Evolutionary conservation across 2,329 filamentous ascomycete species (phyloP), one percentile per base, ranked within the genome.

Genomic region (Microascus cirrosus): DNA sequence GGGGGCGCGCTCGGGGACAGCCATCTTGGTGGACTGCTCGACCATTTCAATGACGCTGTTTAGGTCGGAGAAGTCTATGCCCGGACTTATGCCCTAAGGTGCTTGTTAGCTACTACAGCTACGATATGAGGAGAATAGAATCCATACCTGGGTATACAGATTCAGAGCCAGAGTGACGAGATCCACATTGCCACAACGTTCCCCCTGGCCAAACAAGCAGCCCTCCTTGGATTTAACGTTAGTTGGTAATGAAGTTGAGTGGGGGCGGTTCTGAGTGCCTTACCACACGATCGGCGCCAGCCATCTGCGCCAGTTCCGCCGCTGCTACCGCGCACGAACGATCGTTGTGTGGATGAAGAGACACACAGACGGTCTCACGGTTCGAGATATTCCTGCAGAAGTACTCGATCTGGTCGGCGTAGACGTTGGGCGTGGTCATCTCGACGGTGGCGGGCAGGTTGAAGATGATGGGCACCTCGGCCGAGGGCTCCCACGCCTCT

Each of bases 361-460:
- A 95, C 10, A 97, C 88, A 65, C 86, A 89, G 55, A 96, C 81
- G 75, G 91, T 94, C 66, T 96, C 87, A 56, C 92, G 80, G 71
- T 96, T 88, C 0, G 81, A 80, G 68, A 97, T 91, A 69, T 93
- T 80, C 56, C 79, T 83, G 76, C 90, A 95, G 73, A 99, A 99
- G 74, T 90, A 95, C 71, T 99, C 94, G 61, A 99, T 89, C 74
- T 95, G 88, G 68, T 99, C 94, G 55, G 94, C 94, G 70, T 94
- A 99, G 54, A 96, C 82, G 69, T 99, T 99, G 36, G 92, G 92
- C 1, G 94, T 96, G 0, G 90, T 76, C 85, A 96, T 86, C 74
- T 99, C 94, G 39, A 97, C 93, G 0, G 94, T 99, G 1, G 94
- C 93, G 0, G 94, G 93, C 56, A 99, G 80, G 75, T 97, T 97